These are phyloP conservation scores for Quercus variabilis DNA, from an alignment of 306 rosid species.

Conservation along the genomic window DNA sequence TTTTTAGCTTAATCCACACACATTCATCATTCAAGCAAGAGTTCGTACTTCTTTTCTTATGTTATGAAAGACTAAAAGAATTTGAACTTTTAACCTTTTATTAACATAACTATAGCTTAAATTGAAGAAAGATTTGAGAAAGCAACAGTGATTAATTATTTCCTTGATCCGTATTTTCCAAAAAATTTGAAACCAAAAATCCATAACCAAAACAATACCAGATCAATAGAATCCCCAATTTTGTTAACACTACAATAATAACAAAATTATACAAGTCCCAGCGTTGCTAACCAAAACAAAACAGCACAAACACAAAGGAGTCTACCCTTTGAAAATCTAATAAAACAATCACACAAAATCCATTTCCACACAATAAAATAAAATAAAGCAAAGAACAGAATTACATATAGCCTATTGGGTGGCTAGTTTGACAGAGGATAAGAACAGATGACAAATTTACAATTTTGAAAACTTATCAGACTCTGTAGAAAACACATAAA, in stretches of 20 bases:
- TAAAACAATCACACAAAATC: background rate
- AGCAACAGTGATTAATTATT: background rate
- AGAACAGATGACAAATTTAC: background rate
- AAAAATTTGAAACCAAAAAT: constrained; percentile 13
- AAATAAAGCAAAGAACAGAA: background rate
- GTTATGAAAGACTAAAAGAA: background rate
- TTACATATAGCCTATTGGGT: constrained; percentile 5
- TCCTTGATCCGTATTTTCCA: constrained; percentile 2
- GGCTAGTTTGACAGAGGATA: background rate
- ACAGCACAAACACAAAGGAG: background rate
- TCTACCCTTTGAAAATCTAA: background rate
- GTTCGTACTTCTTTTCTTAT: background rate
- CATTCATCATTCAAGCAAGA: background rate
- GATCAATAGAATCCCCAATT: constrained; percentile 12
- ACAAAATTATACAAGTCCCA: constrained; percentile 5
- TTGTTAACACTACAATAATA: background rate
- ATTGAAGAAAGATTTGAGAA: background rate
- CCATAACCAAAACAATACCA: constrained; percentile 8
- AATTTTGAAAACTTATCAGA: background rate
- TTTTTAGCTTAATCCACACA: constrained; percentile 5
- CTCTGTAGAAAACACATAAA: background rate
- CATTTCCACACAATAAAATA: background rate
- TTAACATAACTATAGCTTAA: constrained; percentile 8
- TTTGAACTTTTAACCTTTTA: background rate
- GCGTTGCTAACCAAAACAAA: constrained; percentile 2